Evolutionary conservation across 352 stramenopile genomes (phyloP), one percentile per base, ranked within the genome.

Genomic region (Phytopythium delawarense): DNA sequence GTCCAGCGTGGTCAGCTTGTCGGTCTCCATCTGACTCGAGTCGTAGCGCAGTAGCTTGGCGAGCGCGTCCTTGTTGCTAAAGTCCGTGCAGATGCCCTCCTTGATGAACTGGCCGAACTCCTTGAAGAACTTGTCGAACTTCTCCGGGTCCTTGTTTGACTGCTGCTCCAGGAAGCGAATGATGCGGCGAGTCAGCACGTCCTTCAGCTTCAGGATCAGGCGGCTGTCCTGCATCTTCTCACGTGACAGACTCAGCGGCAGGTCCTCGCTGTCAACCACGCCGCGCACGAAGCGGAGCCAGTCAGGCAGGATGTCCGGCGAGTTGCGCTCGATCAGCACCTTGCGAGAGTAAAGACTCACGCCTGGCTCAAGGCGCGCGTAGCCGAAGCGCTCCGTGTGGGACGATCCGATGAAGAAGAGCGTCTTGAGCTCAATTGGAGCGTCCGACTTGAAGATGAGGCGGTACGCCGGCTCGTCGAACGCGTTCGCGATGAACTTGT

Each of bases 191-290:
- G 94, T 99, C 59, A 99, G 66, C 12, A 98, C 97, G 62, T 98
- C 96, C 59, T 94, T 90, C 59, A 99, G 96, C 74, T 98, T 99
- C 49, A 82, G 72, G 57, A 99, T 93, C 32, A 99, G 68, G 15
- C 88, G 87, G 37, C 92, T 97, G 88, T 99, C 98, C 78, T 99
- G 98, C 73, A 99, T 97, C 76, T 98, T 99, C 76, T 99, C 98
- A 68, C 98, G 90, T 40, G 96, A 99, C 62, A 99, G 84, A 64
- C 89, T 98, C 37, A 99, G 84, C n/a, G 98, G 98, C 23, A 99
- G 81, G 69, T 99, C 98, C 71, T 99, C 97, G 37, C 88, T 98
- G 84, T 99, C 98, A 32, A 96, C 88, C 18, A 93, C 88, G 72
- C 88, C 84, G 57, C 83, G 84, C 65, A 96, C 81, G 51, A 94